Percentiles rank a stretch among this genome's conserved stretches.
Conservation (phyloP, 2,329 filamentous ascomycete species). For the Pezizomycotina sp. region DNA sequence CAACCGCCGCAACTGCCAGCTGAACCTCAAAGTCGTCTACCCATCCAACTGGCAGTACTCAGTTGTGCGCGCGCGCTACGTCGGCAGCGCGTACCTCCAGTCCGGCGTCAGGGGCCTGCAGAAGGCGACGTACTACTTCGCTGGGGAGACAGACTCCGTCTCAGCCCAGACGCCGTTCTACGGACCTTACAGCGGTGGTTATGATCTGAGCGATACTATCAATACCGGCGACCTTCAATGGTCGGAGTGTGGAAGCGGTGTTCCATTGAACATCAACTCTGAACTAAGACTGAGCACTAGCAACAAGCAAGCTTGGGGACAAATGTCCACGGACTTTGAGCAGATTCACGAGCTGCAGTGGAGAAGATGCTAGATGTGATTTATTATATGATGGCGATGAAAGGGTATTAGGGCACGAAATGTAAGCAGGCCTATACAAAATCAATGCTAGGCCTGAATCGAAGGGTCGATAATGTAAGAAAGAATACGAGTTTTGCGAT, state of each 20-base stretch:
- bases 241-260: constrained; percentile 5
- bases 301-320: too few species aligned
- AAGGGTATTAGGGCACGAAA: too few species aligned
- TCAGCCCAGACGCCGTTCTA: constrained; percentile 2
- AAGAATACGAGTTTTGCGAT: too few species aligned
- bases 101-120: constrained; percentile 3
- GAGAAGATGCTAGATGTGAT: too few species aligned
- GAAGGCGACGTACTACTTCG: constrained; percentile 9
- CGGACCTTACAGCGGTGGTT: constrained; percentile 5
- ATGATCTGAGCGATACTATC: constrained; percentile 4
- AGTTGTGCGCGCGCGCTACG: constrained; percentile 7
- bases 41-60: constrained; percentile 11
- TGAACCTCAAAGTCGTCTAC: constrained; percentile 5
- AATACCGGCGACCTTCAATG: not conserved
- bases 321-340: too few species aligned
- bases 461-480: too few species aligned
- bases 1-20: constrained; percentile 9
- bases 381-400: too few species aligned
- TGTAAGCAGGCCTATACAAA: too few species aligned
- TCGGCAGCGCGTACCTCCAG: constrained; percentile 4
- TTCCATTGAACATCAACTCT: constrained; percentile 10
- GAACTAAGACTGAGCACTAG: constrained; percentile 6
- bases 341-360: too few species aligned
- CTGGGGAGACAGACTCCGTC: constrained; percentile 4
- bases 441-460: too few species aligned